These are phyloP conservation scores for Artomyces pyxidatus DNA, from an alignment of 768 basidiomycete genomes.

Conservation along the genomic window DNA sequence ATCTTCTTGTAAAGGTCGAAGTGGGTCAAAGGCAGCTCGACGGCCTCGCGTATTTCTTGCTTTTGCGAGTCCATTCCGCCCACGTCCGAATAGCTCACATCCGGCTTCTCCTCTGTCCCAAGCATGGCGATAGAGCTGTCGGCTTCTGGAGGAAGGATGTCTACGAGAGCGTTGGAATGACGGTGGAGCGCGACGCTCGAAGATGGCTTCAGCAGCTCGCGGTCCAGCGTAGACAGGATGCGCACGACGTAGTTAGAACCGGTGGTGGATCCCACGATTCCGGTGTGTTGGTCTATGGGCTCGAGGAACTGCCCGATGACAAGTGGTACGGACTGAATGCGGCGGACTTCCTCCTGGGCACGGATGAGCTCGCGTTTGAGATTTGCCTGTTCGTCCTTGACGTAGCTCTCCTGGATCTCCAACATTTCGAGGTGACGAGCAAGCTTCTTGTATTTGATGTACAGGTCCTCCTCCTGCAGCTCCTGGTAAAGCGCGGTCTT, in stretches of 20 bases:
- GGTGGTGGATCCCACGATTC: constrained; percentile 95
- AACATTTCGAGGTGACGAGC: constrained; percentile 93
- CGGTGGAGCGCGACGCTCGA: constrained; percentile 98
- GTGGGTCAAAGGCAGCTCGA: constrained; percentile 93
- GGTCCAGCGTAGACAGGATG: constrained; percentile 92
- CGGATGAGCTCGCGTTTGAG: constrained; percentile 96
- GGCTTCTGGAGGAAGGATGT: constrained; percentile 96
- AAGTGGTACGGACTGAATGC: constrained; percentile 96
- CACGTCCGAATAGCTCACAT: constrained; percentile 88
- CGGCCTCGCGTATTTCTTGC: constrained; percentile 97
- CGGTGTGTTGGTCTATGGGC: constrained; percentile 95
- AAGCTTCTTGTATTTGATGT: constrained; percentile 96
- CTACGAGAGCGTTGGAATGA: constrained; percentile 97
- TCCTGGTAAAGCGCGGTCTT: constrained; percentile 83
- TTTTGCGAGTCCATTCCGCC: constrained; percentile 98
- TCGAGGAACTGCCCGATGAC: constrained; percentile 99
- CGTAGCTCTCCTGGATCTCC: constrained; percentile 90
- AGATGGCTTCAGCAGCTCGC: constrained; percentile 94
- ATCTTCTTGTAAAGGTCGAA: constrained; percentile 99
- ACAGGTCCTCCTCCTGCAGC: constrained; percentile 85
- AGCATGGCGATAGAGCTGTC: constrained; percentile 97
- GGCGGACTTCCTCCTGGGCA: constrained; percentile 98
- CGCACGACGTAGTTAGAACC: constrained; percentile 98
- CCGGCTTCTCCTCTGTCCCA: constrained; percentile 88
- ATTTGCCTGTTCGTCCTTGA: constrained; percentile 97